These are phyloP conservation scores for Gossypium turneri DNA, from an alignment of 345 rosid genomes.

Conservation along the genomic window DNA sequence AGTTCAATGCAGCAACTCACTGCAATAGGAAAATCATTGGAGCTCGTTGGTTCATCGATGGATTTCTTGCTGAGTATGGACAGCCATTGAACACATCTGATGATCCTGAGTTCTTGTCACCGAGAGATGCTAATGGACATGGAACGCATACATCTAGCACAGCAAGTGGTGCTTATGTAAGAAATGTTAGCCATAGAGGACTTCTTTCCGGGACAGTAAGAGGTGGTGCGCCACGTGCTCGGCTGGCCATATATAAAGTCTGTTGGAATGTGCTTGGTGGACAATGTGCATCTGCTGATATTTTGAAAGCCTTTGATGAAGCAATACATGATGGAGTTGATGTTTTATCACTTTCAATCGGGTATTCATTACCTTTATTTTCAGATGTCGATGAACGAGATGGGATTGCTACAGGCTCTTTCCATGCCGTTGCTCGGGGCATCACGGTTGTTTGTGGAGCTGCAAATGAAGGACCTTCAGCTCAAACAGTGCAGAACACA, in stretches of 20 bases:
- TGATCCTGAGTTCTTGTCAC: constrained; percentile 23
- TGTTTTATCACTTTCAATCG: constrained; percentile 27
- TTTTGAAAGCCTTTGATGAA: constrained; percentile 16
- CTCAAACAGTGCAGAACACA: constrained; percentile 36
- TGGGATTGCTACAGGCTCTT: constrained; percentile 31
- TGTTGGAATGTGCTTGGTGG: constrained; percentile 27
- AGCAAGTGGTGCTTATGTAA: constrained; percentile 35
- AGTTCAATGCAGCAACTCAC: constrained; percentile 27
- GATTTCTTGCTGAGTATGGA: constrained; percentile 17
- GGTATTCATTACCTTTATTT: constrained; percentile 17
- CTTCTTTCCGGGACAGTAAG: constrained; percentile 34
- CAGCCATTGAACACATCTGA: constrained; percentile 19
- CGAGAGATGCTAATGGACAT: constrained; percentile 39
- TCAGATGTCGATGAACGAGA: constrained; percentile 20
- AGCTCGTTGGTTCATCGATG: constrained; percentile 35
- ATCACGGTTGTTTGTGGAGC: constrained; percentile 33
- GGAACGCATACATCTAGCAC: constrained; percentile 62
- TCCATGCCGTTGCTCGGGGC: constrained; percentile 32
- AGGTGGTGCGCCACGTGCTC: constrained; percentile 43
- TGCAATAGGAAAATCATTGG: constrained; percentile 36
- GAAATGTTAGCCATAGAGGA: constrained; percentile 31
- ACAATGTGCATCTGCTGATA: constrained; percentile 50
- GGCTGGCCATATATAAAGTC: constrained; percentile 40
- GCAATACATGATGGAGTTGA: constrained; percentile 36
- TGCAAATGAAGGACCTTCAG: constrained; percentile 47